phyloP scores from a whole-genome alignment of 2,329 filamentous ascomycete species.

The Penicillium sp. region DNA sequence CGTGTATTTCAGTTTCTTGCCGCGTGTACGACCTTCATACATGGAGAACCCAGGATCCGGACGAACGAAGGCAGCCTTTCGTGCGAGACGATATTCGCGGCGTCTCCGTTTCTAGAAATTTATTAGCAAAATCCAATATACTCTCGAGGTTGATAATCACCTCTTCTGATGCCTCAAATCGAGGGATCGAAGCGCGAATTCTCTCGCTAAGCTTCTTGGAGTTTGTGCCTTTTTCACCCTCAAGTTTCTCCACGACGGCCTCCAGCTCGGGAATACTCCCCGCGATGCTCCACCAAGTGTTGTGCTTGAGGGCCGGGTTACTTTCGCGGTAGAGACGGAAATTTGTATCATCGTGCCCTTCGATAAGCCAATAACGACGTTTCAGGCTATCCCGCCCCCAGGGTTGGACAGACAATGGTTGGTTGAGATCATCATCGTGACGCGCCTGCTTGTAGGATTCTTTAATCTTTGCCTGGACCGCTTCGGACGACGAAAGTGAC shows the following conservation, averaged over 20 bases:
- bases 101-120: slow-evolving; percentile 75
- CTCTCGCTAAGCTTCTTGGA: slow-evolving; percentile 75
- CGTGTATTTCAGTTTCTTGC: slow-evolving; percentile 95
- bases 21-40: slow-evolving; percentile 93
- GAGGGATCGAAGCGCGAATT: slow-evolving; percentile 76
- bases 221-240: slow-evolving; percentile 76
- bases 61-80: slow-evolving; percentile 82
- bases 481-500: slow-evolving; percentile 85
- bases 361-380: slow-evolving; percentile 88
- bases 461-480: slow-evolving; percentile 76
- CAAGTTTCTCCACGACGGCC: slow-evolving; percentile 71
- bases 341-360: slow-evolving; percentile 88
- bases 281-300: slow-evolving; percentile 91
- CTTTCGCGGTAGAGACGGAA: slow-evolving; percentile 95
- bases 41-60: slow-evolving; percentile 87
- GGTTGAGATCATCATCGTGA: slow-evolving; percentile 75
- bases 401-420: slow-evolving; percentile 82
- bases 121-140: slow-evolving; percentile 16
- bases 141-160: slow-evolving; percentile 49
- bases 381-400: slow-evolving; percentile 91
- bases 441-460: slow-evolving; percentile 85
- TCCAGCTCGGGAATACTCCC: slow-evolving; percentile 85
- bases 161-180: slow-evolving; percentile 91
- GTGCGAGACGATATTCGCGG: slow-evolving; percentile 83
- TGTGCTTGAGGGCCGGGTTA: slow-evolving; percentile 72